Evolutionary conservation across 1,139 yeast genomes (phyloP), one percentile per base, ranked within the genome.

Genomic region (Protomyces pachydermus): DNA sequence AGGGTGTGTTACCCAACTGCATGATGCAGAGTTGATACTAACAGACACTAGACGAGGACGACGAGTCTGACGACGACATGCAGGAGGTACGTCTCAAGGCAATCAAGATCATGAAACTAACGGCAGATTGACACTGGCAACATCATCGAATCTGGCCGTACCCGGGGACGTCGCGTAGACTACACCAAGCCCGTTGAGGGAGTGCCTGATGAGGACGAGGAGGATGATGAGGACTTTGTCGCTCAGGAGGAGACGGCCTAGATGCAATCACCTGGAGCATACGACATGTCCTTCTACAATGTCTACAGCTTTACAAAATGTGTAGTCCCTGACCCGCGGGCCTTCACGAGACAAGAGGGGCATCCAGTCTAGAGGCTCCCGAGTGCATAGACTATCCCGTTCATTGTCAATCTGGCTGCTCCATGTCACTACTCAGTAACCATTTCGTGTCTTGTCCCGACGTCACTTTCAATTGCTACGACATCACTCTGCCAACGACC

Each of bases 121-220:
- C 25, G 18, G 20, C 23, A 42, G 74, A 89, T 91, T 70, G 97
- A 91, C 73, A 81, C 87, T 52, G 79, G 91, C 56, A 91, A 91
- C 75, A 91, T 91, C 73, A 88, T 91, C 68, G 80, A 87, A 32
- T 79, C 85, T 34, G 96, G 96, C 14, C 87, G 98, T 79, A 90
- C 97, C 12, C 84, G 97, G 70, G 96, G 97, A 23, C 88, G 86
- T 74, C 87, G 87, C 39, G 87, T 91, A 71, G 97, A 91, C 76
- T 91, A 87, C 75, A 81, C 84, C 67, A 86, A 71, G 63, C 74
- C 71, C 50, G 72, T 70, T 39, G 65, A 57, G 25, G 51, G 38
- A 46, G 58, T 54, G 12, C 64, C 64, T 23, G 64, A 53, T 45
- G 64, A 39, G n/a, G 64, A 60, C 32, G 70, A 50, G 56, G 66